A percentile compares a stretch with the other conserved stretches of the same genome.
These are phyloP conservation scores for Gloeopeniophorella convolvens DNA, from an alignment of 768 basidiomycete species.

Conservation along the genomic window DNA sequence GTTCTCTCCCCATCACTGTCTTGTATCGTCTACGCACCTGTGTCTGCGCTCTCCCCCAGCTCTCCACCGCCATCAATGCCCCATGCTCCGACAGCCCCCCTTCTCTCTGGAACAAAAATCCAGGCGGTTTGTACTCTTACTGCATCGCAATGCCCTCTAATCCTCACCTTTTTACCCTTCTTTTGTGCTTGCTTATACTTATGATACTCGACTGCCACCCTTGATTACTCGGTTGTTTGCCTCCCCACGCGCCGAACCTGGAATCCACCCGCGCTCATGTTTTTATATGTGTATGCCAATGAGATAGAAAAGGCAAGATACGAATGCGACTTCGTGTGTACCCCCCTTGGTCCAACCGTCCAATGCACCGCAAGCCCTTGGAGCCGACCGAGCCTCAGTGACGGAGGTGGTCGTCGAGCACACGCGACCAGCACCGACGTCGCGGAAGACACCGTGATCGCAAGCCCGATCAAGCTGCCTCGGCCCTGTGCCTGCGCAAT, in stretches of 20 bases:
- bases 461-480: no score
- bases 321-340: constrained; percentile 4
- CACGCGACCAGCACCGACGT: no score
- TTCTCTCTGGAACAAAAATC: constrained; percentile 13
- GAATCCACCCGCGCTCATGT: constrained; percentile 10
- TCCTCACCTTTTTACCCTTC: constrained; percentile 11
- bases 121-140: constrained; percentile 18
- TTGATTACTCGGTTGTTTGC: constrained; percentile 16
- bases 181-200: constrained; percentile 19
- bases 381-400: no score
- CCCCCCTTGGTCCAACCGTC: not conserved
- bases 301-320: constrained; percentile 14
- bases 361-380: not conserved
- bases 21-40: constrained; percentile 7
- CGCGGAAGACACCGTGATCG: no score
- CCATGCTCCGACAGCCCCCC: constrained; percentile 8
- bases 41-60: constrained; percentile 1
- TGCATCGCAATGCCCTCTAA: constrained; percentile 14
- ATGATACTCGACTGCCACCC: constrained; percentile 13
- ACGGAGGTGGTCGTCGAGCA: no score
- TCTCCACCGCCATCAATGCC: constrained; percentile 13
- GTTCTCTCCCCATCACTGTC: not conserved
- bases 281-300: constrained; percentile 17
- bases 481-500: no score
- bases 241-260: constrained; percentile 11